Base-by-base conservation (phyloP, 2,329 filamentous ascomycete genomes). In the Coleophoma crateriformis region DNA sequence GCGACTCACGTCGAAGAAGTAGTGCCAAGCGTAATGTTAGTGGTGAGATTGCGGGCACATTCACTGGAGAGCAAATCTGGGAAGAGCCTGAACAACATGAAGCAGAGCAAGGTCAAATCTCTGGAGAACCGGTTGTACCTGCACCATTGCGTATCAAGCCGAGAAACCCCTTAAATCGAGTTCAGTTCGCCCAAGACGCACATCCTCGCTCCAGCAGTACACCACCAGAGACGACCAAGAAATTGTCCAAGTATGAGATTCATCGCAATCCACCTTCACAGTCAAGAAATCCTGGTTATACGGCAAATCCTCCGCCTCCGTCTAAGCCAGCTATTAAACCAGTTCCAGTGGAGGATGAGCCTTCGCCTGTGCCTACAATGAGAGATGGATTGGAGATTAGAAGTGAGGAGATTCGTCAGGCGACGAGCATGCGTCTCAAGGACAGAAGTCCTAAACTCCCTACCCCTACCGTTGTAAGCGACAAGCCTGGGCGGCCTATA, bases 401-500 rank as follows among this genome's bases (percentile, higher is more conserved):
- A 58, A 75, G 87, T 61, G 86, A 96, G 46, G 92, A 97, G 52
- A 94, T 97, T 57, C 83, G 89, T 52, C 82, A 88, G 58, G 92
- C 92, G 48, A 97, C 92, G 7, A 94, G 88, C 70, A 95, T 95
- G 81, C 86, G 77, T 65, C 74, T 94, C 56, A 90, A 84, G 66
- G 90, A 96, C 68, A 85, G 91, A 64, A 96, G 90, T 69, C 71
- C 84, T 50, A 95, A 88, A 65, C 76, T 97, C 54, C 92, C 91
- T 27, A 92, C 87, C 63, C 92, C 92, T 57, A 89, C 88, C 48
- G 85, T 88, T 63, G 91, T 97, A 68, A 96, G 90, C 72, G 87
- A 96, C 72, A 87, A 80, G 64, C 87, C 88, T 61, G 90, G 90
- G 61, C 84, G 92, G 65, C 92, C 92, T 55, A 97, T 97, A 75